These are phyloP conservation scores for Akebia trifoliata DNA, from an alignment of 164 flowering plant species.

Conservation along the genomic window DNA sequence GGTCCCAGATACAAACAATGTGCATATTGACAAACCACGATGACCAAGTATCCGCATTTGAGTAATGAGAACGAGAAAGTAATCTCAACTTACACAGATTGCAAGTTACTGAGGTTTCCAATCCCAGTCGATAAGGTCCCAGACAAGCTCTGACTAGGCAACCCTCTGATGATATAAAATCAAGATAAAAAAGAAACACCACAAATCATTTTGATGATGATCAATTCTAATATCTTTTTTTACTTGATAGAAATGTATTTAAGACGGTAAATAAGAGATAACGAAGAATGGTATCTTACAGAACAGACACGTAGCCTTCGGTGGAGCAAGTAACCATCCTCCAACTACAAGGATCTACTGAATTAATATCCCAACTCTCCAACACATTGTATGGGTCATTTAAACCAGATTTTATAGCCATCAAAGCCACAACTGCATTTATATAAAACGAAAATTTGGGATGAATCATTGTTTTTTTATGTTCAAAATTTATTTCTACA, in stretches of 20 bases:
- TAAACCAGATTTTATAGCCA: constrained; percentile 57
- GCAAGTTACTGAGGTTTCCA: constrained; percentile 70
- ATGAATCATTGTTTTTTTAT: neutral
- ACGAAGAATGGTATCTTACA: constrained; percentile 46
- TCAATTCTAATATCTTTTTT: neutral
- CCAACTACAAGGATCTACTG: constrained; percentile 99
- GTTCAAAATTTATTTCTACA: no score
- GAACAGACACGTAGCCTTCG: constrained; percentile 69
- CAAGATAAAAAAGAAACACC: neutral
- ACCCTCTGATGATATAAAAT: constrained; percentile 46
- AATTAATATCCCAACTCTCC: constrained; percentile 81
- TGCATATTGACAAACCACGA: no score
- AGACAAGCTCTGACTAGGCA: constrained; percentile 75
- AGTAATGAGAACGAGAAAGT: neutral
- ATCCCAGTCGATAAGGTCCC: constrained; percentile 72
- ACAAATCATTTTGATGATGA: neutral
- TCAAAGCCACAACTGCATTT: constrained; percentile 73
- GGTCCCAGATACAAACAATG: no score
- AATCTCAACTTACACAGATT: constrained; percentile 65
- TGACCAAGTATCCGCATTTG: neutral
- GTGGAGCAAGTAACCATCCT: constrained; percentile 77
- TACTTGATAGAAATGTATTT: no score
- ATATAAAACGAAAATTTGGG: neutral
- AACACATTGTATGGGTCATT: constrained; percentile 72
- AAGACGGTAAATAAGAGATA: neutral